Conservation (phyloP, 2,329 filamentous ascomycete genomes). For the Fusarium torulosum region DNA sequence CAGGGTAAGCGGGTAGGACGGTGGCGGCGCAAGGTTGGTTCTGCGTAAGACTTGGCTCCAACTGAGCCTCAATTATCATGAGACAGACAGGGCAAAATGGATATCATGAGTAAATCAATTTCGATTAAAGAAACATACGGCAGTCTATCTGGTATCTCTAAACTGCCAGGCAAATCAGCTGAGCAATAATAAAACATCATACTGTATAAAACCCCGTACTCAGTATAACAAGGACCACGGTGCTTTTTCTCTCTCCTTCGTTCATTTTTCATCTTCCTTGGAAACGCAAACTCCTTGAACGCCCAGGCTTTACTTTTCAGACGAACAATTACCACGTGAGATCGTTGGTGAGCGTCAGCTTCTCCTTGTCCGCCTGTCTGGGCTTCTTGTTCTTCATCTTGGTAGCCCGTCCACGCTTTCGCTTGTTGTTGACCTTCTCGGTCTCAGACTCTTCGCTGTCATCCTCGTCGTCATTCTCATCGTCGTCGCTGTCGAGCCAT, state of each 20-base stretch:
- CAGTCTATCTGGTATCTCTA: conserved; percentile 39
- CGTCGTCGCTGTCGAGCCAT: conserved; percentile 83
- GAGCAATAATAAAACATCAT: conserved; percentile 9
- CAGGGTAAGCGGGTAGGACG: conserved; percentile 30
- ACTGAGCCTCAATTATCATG: not conserved
- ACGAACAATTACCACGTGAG: conserved; percentile 54
- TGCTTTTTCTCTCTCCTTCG: conserved; percentile 10
- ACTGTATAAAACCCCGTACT: conserved; percentile 7
- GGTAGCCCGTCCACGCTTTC: conserved; percentile 63
- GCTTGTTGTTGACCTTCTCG: conserved; percentile 67
- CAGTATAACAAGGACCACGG: not conserved
- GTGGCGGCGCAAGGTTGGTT: not conserved
- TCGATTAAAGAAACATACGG: not conserved
- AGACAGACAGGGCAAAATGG: not conserved
- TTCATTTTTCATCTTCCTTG: conserved; percentile 12
- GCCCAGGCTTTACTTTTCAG: conserved; percentile 30
- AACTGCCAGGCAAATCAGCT: conserved; percentile 5
- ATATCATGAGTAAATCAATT: not conserved
- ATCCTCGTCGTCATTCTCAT: conserved; percentile 68
- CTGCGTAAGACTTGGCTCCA: conserved; percentile 10
- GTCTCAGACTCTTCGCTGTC: conserved; percentile 69
- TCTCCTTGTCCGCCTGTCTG: conserved; percentile 73
- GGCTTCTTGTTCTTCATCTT: conserved; percentile 61
- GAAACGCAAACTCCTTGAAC: conserved; percentile 46
- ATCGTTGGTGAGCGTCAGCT: conserved; percentile 58